Base-by-base conservation (phyloP, 352 stramenopile genomes). In the Elongisporangium undulatum region DNA sequence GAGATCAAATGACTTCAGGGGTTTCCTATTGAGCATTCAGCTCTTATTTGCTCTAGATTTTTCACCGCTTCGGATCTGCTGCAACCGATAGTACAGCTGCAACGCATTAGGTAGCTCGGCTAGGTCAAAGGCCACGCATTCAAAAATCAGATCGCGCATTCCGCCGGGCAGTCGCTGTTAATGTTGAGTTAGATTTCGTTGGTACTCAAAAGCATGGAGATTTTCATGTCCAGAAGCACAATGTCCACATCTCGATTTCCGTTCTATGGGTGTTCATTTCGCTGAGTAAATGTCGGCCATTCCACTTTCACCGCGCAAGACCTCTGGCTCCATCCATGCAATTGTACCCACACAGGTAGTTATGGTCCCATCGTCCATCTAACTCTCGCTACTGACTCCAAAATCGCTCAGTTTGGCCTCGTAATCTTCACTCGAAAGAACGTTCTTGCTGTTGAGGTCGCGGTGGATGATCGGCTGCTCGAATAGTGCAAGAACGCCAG, bases 11-110 rank as follows among this genome's bases (percentile, higher is more conserved):
- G n/a, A n/a, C n/a, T n/a, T n/a, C n/a, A n/a, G n/a, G n/a, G n/a
- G n/a, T n/a, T n/a, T n/a, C n/a, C n/a, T n/a, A n/a, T n/a, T n/a
- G n/a, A n/a, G n/a, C n/a, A n/a, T n/a, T n/a, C n/a, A n/a, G n/a
- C n/a, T n/a, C n/a, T n/a, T n/a, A n/a, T n/a, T n/a, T n/a, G n/a
- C n/a, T n/a, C n/a, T n/a, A n/a, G n/a, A n/a, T n/a, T n/a, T n/a
- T n/a, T n/a, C n/a, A n/a, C n/a, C 23, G 56, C n/a, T n/a, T n/a
- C 59, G 62, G 38, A 75, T 66, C 21, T 19, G 63, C 34, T 76
- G 62, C 41, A 89, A 63, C 29, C 77, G 72, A 56, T 84, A 92
- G 60, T 90, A 81, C 56, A 92, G 63, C 63, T 90, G 69, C 26
- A 92, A 49, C 7, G 83, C 80, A 3, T 70, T 81, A 26, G 82